Conservation (phyloP, 768 basidiomycete species). For the Lanmaoa pseudosensibilis region DNA sequence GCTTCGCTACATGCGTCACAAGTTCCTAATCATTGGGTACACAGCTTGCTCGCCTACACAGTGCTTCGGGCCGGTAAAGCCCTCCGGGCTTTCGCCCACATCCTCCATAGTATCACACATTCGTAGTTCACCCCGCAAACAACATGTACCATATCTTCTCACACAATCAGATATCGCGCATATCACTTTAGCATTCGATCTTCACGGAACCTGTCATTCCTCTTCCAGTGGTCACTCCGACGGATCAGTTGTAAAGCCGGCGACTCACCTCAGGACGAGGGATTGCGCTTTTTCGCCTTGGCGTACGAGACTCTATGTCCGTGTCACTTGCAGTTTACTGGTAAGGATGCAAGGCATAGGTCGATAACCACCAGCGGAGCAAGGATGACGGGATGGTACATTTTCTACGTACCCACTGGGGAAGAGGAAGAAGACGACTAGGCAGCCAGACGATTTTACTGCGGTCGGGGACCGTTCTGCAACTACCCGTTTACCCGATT, state of each 20-base stretch:
- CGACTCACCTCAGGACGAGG: neutral
- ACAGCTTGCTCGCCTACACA: too few relatives aligned
- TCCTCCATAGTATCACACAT: too few relatives aligned
- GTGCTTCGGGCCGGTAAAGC: too few relatives aligned
- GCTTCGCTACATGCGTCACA: too few relatives aligned
- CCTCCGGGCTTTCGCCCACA: too few relatives aligned
- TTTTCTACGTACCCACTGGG: neutral
- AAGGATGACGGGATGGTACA: neutral
- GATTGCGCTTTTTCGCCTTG: neutral
- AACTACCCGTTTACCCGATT: neutral
- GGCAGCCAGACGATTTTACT: neutral
- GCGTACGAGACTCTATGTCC: neutral
- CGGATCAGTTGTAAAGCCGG: neutral
- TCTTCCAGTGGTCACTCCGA: neutral
- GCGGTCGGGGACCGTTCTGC: neutral
- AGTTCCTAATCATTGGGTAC: too few relatives aligned
- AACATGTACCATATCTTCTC: too few relatives aligned
- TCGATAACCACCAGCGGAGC: neutral
- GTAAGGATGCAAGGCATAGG: neutral
- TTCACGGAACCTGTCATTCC: neutral
- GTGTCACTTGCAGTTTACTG: neutral
- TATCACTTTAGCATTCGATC: too few relatives aligned
- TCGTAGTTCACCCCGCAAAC: too few relatives aligned
- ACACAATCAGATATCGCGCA: too few relatives aligned
- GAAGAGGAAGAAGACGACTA: neutral